phyloP scores from a whole-genome alignment of 306 rosid species.

The Vigna trinervia region DNA sequence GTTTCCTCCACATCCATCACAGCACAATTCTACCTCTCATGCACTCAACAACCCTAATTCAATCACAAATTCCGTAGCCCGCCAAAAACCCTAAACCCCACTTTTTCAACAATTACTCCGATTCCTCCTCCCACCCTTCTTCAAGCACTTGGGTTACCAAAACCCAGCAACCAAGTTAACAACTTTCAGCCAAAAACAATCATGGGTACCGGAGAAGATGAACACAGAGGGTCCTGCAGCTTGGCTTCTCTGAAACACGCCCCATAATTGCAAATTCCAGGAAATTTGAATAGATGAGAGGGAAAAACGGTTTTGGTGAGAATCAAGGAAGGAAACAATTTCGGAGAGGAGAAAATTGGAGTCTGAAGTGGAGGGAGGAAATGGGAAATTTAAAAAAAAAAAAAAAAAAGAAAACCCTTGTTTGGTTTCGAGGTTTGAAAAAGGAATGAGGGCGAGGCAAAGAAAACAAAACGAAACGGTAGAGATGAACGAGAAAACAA shows the following conservation, averaged over 20 bases:
- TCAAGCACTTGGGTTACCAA: slow-evolving; percentile 16
- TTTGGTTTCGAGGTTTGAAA: slow-evolving; percentile 47
- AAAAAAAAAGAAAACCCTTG: slow-evolving; percentile 12
- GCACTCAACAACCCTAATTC: slow-evolving; percentile 50
- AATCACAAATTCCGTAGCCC: slow-evolving; percentile 30
- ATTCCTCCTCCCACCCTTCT: slow-evolving; percentile 35
- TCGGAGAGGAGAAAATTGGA: slow-evolving; percentile 32
- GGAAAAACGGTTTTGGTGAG: neutral
- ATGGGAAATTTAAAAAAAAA: slow-evolving; percentile 9
- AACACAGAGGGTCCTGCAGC: slow-evolving; percentile 5
- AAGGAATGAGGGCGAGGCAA: slow-evolving; percentile 25
- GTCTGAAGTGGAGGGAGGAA: slow-evolving; percentile 13
- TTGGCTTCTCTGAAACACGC: slow-evolving; percentile 17
- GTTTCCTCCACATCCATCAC: slow-evolving; percentile 72
- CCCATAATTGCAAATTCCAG: slow-evolving; percentile 30
- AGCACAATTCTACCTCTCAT: slow-evolving; percentile 49
- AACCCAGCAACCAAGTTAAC: slow-evolving; percentile 46
- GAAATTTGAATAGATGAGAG: slow-evolving; percentile 14
- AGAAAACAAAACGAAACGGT: slow-evolving; percentile 14
- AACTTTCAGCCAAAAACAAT: slow-evolving; percentile 35
- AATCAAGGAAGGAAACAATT: slow-evolving; percentile 10
- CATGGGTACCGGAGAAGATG: slow-evolving; percentile 29
- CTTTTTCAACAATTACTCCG: slow-evolving; percentile 44
- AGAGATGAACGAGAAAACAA: slow-evolving; percentile 20
- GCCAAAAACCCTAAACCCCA: slow-evolving; percentile 56